Conservation (phyloP, 257 asterid species). For the Petrea volubilis region DNA sequence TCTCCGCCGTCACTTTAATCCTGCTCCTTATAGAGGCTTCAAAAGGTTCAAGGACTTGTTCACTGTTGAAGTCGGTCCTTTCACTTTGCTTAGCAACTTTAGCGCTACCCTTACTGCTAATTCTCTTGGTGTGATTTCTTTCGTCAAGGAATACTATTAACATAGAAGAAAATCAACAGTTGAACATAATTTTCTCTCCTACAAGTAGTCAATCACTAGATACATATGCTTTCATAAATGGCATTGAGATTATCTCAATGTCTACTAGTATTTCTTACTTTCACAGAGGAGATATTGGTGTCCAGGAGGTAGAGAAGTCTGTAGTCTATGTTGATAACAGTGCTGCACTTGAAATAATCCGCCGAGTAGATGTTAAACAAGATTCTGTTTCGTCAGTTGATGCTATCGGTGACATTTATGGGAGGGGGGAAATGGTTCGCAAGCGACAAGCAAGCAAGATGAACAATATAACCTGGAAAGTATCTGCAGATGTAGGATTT, state of each 20-base stretch:
- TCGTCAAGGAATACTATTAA: conserved; percentile 15
- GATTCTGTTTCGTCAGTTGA: conserved; percentile 7
- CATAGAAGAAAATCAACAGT: not conserved
- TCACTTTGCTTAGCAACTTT: conserved; percentile 14
- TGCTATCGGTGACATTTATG: conserved; percentile 22
- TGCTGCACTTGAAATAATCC: not conserved
- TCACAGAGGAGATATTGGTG: too few species aligned
- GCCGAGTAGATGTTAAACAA: conserved; percentile 32
- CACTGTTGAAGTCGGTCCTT: conserved; percentile 2
- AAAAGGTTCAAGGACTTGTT: conserved; percentile 5
- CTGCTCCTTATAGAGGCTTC: not conserved
- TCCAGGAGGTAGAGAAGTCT: too few species aligned
- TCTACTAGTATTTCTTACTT: too few species aligned
- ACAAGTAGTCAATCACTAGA: not conserved
- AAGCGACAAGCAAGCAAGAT: conserved; percentile 21
- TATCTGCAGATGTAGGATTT: conserved; percentile 41
- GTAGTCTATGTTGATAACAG: too few species aligned
- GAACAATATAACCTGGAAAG: conserved; percentile 30
- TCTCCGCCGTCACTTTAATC: not conserved
- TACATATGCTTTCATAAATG: too few species aligned
- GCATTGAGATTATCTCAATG: too few species aligned
- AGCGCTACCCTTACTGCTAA: conserved; percentile 17
- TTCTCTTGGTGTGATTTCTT: not conserved
- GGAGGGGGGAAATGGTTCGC: conserved; percentile 29
- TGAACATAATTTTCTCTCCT: conserved; percentile 2